Evolutionary conservation across 2,329 filamentous ascomycete genomes (phyloP).

Genomic region (Talaromyces verruculosus): DNA sequence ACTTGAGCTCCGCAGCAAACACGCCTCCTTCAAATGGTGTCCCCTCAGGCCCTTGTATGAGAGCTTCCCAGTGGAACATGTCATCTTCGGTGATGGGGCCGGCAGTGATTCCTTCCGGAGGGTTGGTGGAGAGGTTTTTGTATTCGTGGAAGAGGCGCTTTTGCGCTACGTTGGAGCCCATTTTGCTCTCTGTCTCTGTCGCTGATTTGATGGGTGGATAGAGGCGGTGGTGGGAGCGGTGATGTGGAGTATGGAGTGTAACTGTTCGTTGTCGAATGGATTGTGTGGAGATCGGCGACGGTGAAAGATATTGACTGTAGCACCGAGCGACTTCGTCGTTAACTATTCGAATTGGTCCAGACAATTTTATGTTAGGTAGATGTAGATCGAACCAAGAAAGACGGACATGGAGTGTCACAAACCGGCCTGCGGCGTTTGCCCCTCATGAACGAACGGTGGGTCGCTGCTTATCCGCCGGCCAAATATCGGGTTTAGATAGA

Average conservation of each 20-base stretch:
- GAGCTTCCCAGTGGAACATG: conserved; percentile 91
- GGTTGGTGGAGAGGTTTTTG: conserved; percentile 86
- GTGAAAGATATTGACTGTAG: not conserved
- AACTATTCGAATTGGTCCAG: not conserved
- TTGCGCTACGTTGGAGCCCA: conserved; percentile 56
- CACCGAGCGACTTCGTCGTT: not conserved
- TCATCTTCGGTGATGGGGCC: conserved; percentile 93
- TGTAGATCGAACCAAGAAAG: not conserved
- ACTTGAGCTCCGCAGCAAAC: conserved; percentile 91
- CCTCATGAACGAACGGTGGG: conserved; percentile 6
- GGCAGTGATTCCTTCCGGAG: conserved; percentile 95
- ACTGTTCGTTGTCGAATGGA: not conserved
- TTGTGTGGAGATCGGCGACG: not conserved
- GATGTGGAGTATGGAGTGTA: not conserved
- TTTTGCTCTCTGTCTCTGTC: conserved; percentile 25
- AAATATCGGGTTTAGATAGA: not conserved
- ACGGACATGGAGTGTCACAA: not conserved
- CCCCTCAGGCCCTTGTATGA: conserved; percentile 92
- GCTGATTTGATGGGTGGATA: not conserved
- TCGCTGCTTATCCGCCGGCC: not conserved
- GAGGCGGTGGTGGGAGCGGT: not conserved
- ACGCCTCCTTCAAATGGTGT: conserved; percentile 96
- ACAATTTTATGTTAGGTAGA: not conserved
- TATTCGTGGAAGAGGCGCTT: conserved; percentile 95
- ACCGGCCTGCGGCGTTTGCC: not conserved